Percentiles rank a stretch among this genome's conserved stretches.
phyloP scores from a whole-genome alignment of 73 alveolate genomes.

The Urostyla sp. region DNA sequence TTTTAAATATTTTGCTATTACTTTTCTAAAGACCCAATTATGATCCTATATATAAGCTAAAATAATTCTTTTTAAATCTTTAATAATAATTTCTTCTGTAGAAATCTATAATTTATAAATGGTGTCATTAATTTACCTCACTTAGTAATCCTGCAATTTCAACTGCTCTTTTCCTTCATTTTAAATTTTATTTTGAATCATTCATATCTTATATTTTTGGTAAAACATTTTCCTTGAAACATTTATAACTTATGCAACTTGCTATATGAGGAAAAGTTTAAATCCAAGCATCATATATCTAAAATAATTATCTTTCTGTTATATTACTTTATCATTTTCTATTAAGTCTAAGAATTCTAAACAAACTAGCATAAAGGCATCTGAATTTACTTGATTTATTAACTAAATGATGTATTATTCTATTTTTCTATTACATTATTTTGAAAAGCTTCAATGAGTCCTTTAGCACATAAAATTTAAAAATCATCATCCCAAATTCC shows the following conservation, averaged over 20 bases:
- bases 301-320: not conserved
- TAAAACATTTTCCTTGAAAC: not conserved
- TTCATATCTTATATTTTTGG: slow-evolving; percentile 32
- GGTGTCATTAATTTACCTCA: not conserved
- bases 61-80: not conserved
- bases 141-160: slow-evolving; percentile 15
- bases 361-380: slow-evolving; percentile 23
- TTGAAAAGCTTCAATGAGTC: not conserved
- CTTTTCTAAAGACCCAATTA: slow-evolving; percentile 27
- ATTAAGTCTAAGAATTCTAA: slow-evolving; percentile 16
- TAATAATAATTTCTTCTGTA: slow-evolving; percentile 6
- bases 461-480: slow-evolving; percentile 20
- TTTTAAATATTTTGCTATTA: not conserved
- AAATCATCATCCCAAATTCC: slow-evolving; percentile 46
- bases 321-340: slow-evolving; percentile 22
- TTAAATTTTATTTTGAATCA: slow-evolving; percentile 14
- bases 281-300: slow-evolving; percentile 35
- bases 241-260: not conserved
- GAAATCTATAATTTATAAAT: not conserved
- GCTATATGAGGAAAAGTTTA: slow-evolving; percentile 13
- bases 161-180: slow-evolving; percentile 21
- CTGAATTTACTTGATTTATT: slow-evolving; percentile 18
- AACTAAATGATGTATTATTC: slow-evolving; percentile 19
- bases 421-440: slow-evolving; percentile 18
- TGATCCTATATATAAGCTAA: slow-evolving; percentile 38